A percentile compares a stretch with the other conserved stretches of the same genome.
phyloP scores from a whole-genome alignment of 257 asterid genomes.

The Solanum habrochaites region DNA sequence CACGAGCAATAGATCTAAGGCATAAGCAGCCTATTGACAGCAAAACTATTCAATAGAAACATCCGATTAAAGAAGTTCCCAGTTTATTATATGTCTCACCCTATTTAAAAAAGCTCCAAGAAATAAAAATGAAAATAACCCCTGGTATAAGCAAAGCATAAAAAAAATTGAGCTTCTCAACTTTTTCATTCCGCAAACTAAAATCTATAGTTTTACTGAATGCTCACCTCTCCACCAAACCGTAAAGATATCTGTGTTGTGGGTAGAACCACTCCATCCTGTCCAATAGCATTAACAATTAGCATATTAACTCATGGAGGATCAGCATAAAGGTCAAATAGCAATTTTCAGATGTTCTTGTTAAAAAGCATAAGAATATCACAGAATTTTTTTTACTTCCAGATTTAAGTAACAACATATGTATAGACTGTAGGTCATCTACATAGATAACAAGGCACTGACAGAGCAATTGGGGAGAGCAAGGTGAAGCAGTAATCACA shows the following conservation, averaged over 20 bases:
- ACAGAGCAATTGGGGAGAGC: not conserved
- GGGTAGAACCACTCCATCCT: constrained; percentile 90
- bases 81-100: not conserved
- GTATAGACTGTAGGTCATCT: not conserved
- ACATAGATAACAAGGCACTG: not conserved
- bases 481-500: not conserved
- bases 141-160: not conserved
- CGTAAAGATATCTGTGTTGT: constrained; percentile 68
- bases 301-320: not conserved
- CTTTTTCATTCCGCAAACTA: not conserved
- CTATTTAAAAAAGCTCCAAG: not conserved
- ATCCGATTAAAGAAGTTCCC: not conserved
- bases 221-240: constrained; percentile 95
- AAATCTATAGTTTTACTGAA: not conserved
- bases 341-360: not conserved
- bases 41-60: not conserved
- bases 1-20: not conserved
- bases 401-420: not conserved
- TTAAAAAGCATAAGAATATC: not conserved
- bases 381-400: not conserved
- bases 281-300: constrained; percentile 19
- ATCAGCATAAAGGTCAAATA: not conserved
- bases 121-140: not conserved
- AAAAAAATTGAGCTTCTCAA: not conserved
- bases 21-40: not conserved